Percentiles rank a stretch among this genome's conserved stretches.
phyloP scores from a whole-genome alignment of 1,284 basidiomycete species.

The Hypsizygus ulmarius region DNA sequence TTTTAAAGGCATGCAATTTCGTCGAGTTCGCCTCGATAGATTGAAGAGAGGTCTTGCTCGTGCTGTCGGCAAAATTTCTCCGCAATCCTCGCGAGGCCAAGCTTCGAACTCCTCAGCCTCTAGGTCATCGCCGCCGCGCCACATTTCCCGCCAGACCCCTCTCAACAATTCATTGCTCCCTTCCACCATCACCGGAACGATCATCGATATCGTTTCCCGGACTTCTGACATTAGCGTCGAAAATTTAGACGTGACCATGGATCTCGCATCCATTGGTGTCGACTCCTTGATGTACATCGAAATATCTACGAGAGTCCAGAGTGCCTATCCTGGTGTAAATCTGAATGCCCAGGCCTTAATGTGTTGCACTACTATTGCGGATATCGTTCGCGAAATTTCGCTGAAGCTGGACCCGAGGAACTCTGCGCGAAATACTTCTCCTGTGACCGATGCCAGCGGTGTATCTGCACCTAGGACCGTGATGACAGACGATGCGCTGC shows the following conservation, averaged over 20 bases:
- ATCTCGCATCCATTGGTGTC: conserved; percentile 47
- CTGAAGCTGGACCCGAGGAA: conserved; percentile 5
- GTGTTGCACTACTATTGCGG: conserved; percentile 36
- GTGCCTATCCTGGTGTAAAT: conserved; percentile 30
- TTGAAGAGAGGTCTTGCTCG: conserved; percentile 44
- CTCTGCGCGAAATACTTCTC: conserved; percentile 8
- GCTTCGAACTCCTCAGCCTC: conserved; percentile 1
- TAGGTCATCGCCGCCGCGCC: neutral
- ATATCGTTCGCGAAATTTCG: conserved; percentile 32
- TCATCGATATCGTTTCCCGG: conserved; percentile 39
- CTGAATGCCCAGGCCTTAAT: conserved; percentile 35
- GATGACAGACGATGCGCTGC: conserved; percentile 28
- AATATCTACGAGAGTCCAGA: conserved; percentile 38
- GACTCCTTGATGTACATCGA: conserved; percentile 60
- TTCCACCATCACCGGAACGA: conserved; percentile 2
- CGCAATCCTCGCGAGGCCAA: neutral
- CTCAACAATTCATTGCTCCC: neutral
- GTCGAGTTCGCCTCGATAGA: conserved; percentile 45
- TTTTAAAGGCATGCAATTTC: conserved; percentile 56
- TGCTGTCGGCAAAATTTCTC: conserved; percentile 24
- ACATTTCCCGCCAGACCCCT: neutral
- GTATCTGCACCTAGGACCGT: conserved; percentile 37
- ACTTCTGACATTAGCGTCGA: conserved; percentile 37
- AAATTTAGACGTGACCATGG: conserved; percentile 31
- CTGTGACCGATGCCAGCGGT: conserved; percentile 20